These are phyloP conservation scores for Aphanomyces cochlioides DNA, from an alignment of 352 stramenopile species.

Conservation along the genomic window DNA sequence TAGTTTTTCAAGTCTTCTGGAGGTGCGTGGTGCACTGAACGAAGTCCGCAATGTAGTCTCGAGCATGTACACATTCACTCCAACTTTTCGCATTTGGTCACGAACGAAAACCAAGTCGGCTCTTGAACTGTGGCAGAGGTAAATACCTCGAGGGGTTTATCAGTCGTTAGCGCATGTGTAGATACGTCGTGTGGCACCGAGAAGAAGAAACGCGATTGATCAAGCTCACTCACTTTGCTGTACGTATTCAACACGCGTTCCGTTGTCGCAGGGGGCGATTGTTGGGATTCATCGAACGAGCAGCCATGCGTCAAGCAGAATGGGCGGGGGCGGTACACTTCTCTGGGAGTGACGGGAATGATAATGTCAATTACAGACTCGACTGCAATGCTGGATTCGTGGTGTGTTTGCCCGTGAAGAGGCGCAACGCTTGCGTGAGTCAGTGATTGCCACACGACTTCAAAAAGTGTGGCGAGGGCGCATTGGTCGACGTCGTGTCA, in stretches of 20 bases:
- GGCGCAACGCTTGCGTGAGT: constrained; percentile 25
- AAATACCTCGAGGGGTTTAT: too few relatives aligned
- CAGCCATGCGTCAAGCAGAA: constrained; percentile 37
- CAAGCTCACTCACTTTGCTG: constrained; percentile 42
- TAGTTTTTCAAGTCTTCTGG: neutral
- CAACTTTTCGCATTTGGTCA: constrained; percentile 54
- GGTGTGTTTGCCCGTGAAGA: constrained; percentile 36
- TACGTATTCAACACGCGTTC: constrained; percentile 62
- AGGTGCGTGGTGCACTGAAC: constrained; percentile 43
- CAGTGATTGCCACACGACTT: constrained; percentile 36
- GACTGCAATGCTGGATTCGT: constrained; percentile 39
- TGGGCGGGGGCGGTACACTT: constrained; percentile 37
- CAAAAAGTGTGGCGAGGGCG: constrained; percentile 53
- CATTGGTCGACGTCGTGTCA: constrained; percentile 39
- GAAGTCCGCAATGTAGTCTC: constrained; percentile 41
- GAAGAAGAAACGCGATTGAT: constrained; percentile 41
- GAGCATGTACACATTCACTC: constrained; percentile 57
- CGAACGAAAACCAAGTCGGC: constrained; percentile 40
- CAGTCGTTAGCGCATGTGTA: constrained; percentile 33
- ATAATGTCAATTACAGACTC: constrained; percentile 13
- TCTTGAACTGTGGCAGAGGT: constrained; percentile 40
- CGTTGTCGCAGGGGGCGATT: constrained; percentile 43
- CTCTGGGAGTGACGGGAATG: neutral
- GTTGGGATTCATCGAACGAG: constrained; percentile 35
- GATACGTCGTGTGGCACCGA: constrained; percentile 39